Evolutionary conservation across 2,329 filamentous ascomycete genomes (phyloP).

Genomic region (Sclerotiophoma versabilis): DNA sequence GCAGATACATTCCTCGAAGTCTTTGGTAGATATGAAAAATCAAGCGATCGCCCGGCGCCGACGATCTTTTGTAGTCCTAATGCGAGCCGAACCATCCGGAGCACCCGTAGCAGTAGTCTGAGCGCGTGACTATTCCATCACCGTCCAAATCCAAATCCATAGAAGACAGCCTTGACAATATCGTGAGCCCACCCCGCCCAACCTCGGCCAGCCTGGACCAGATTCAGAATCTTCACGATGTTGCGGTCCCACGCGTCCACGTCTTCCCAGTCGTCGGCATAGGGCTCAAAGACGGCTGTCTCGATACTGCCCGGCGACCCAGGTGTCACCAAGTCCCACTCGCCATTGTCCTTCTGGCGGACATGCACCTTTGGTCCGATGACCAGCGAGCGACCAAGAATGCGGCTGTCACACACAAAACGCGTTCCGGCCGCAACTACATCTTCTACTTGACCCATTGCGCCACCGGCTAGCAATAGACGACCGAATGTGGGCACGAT

Average conservation of each 20-base stretch:
- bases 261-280: conserved; percentile 65
- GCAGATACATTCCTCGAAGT: not conserved
- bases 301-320: conserved; percentile 44
- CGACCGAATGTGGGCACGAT: conserved; percentile 59
- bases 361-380: conserved; percentile 64
- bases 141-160: conserved; percentile 32
- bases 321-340: conserved; percentile 39
- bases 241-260: conserved; percentile 64
- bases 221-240: conserved; percentile 63
- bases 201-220: conserved; percentile 57
- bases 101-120: not conserved
- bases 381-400: conserved; percentile 64
- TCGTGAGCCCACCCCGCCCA: conserved; percentile 61
- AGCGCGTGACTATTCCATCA: conserved; percentile 10
- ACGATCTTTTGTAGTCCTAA: not conserved
- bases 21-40: not conserved
- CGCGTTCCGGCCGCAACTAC: conserved; percentile 70
- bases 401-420: conserved; percentile 64
- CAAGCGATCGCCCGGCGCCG: not conserved
- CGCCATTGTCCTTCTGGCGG: conserved; percentile 49
- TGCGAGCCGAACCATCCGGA: conserved; percentile 8
- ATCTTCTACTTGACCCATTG: conserved; percentile 62
- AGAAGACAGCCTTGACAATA: conserved; percentile 42
- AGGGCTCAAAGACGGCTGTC: conserved; percentile 66
- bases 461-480: conserved; percentile 63